Conservation (phyloP, 805 yeast species). For the Zygosaccharomyces pseudorouxii region DNA sequence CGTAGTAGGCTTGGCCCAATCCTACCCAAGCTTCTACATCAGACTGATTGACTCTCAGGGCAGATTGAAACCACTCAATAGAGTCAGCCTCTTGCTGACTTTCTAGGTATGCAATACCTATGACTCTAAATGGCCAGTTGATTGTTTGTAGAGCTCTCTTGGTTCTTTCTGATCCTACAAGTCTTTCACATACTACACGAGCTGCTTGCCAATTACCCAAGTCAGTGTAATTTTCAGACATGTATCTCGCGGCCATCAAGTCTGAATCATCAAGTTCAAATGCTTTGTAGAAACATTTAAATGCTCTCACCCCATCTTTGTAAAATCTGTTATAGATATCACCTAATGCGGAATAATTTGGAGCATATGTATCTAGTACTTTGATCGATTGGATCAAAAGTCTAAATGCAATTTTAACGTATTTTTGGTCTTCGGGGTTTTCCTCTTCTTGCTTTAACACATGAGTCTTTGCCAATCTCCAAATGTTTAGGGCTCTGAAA, state of each 20-base stretch:
- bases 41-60: constrained; percentile 59
- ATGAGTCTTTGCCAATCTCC: constrained; percentile 71
- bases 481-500: constrained; percentile 53
- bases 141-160: constrained; percentile 43
- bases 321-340: constrained; percentile 56
- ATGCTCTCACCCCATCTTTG: constrained; percentile 62
- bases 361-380: constrained; percentile 59
- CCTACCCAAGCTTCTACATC: constrained; percentile 90
- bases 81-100: constrained; percentile 70
- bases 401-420: constrained; percentile 49
- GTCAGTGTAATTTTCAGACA: constrained; percentile 65
- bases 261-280: constrained; percentile 82
- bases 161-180: constrained; percentile 60
- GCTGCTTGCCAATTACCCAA: constrained; percentile 81
- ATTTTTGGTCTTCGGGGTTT: constrained; percentile 19
- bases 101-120: constrained; percentile 76
- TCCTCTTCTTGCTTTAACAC: constrained; percentile 34
- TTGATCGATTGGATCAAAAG: constrained; percentile 59
- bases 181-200: constrained; percentile 61
- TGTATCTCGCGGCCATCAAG: constrained; percentile 62
- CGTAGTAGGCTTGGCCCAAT: constrained; percentile 90
- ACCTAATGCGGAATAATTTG: constrained; percentile 81
- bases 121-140: constrained; percentile 85
- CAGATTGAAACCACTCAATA: constrained; percentile 82
- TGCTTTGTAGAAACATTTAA: constrained; percentile 83